Base-by-base conservation (phyloP, 192 early-diverging fungal genomes). In the Blastocladiella britannica region DNA sequence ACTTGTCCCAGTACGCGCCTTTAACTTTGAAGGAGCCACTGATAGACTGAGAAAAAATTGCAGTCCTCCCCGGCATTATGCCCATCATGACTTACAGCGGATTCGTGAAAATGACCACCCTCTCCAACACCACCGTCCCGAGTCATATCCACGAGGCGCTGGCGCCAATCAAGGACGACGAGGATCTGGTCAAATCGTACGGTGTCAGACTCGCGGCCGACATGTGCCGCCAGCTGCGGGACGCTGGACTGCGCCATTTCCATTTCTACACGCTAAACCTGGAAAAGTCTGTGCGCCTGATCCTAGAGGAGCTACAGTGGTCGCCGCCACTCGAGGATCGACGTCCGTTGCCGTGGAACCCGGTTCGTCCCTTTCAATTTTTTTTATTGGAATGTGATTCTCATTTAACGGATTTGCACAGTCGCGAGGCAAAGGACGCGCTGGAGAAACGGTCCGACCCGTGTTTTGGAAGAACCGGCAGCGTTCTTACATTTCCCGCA, bases 391-490 rank as follows among this genome's bases (percentile, higher is more conserved):
- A n/a, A n/a, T n/a, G n/a, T n/a, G n/a, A n/a, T n/a, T n/a, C n/a
- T n/a, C n/a, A n/a, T n/a, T n/a, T n/a, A n/a, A n/a, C n/a, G n/a
- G n/a, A n/a, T n/a, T n/a, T n/a, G n/a, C n/a, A n/a, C n/a, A n/a
- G n/a, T n/a, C n/a, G n/a, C 55, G 71, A 28, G 63, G 62, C 25
- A 64, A 73, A 52, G 87, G 85, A 55, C 82, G 89, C 53, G 80
- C 86, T 27, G 84, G 86, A 63, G 94, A 98, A 70, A 91, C 82
- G 58, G 94, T 98, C 52, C 87, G 94, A 23, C 94, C 94, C 26
- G 96, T 98, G 63, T 98, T 98, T 59, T 98, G 94, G 94, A 82
- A 83, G 69, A 96, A 98, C 79, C 82, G 91, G 31, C 80, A 84
- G 30, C 79, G 84, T 62, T 86, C 82, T 68, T 95, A 97, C 77